Evolutionary conservation across 2,329 filamentous ascomycete species (phyloP), one percentile per base, ranked within the genome.

Genomic region (Lecanicillium sp.): DNA sequence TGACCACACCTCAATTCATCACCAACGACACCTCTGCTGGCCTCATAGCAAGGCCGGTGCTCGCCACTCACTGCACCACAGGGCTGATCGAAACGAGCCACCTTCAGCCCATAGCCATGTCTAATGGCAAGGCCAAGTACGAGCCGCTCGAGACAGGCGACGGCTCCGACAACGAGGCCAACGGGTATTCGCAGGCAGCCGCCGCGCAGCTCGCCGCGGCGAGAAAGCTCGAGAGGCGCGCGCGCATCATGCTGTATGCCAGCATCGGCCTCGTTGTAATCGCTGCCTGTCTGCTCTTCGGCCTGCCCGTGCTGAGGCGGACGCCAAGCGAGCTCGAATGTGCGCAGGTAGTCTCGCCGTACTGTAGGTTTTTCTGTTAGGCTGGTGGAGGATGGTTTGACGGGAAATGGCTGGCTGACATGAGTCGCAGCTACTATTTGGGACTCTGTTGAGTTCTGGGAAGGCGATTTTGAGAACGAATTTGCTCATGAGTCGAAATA

Each of bases 141-240:
- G 36, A 32, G 36, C 36, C 36, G 4, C 36, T 38, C 12, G 36
- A 38, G 14, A 27, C 33, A 10, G 36, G 33, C 19, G 36, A 38
- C 9, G 15, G 29, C 22, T 29, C 17, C 31, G 17, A 33, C 14
- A n/a, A 27, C 25, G 25, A 13, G 8, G 25, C 13, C 13, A 13
- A 30, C 15, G 19, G 25, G 7, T 20, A 38, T 5, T 30, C 29
- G 29, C 18, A 17, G 15, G 13, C 36, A 25, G 20, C 19, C 18
- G 29, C 36, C 19, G 19, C 29, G 7, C 25, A 27, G 25, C 29
- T 30, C 6, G 29, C 29, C 13, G 11, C 29, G 11, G 29, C 15
- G 10, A 14, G 6, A 10, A 14, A 10, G 10, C 29, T 10, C 29
- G 29, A 30, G 14, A 30, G 13, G 13, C 29, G 14, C 29, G 29